Evolutionary conservation across 257 asterid genomes (phyloP).

Genomic region (Solanum pinnatisectum): DNA sequence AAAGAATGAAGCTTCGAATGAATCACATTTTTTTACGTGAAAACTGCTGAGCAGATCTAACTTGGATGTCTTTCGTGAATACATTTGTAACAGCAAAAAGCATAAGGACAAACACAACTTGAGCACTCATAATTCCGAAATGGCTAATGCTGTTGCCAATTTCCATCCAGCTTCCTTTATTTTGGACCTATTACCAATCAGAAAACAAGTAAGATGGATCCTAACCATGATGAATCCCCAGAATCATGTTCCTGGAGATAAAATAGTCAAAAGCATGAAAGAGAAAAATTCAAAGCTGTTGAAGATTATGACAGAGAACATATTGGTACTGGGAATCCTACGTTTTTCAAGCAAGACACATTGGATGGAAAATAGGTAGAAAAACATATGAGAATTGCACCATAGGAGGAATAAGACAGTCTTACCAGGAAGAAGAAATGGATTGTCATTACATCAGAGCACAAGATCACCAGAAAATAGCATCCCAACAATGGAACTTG

Average conservation of each 20-base stretch:
- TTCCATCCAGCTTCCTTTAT: constrained; percentile 99
- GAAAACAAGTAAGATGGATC: background rate
- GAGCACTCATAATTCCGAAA: constrained; percentile 97
- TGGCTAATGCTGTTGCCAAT: constrained; percentile 98
- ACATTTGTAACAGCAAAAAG: constrained; percentile 64
- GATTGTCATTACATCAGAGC: constrained; percentile 93
- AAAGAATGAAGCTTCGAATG: background rate
- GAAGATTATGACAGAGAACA: background rate
- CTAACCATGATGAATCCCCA: background rate
- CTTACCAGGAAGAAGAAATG: constrained; percentile 98
- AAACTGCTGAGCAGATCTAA: constrained; percentile 32
- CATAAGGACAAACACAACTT: constrained; percentile 84
- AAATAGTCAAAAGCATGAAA: background rate
- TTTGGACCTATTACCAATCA: constrained; percentile 49
- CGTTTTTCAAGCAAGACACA: background rate
- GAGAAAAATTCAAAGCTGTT: background rate
- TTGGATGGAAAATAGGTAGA: background rate
- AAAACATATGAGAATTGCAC: background rate
- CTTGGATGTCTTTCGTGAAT: constrained; percentile 70
- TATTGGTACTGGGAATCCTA: background rate
- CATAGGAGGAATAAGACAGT: background rate
- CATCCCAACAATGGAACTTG: constrained; percentile 75
- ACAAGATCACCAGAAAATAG: constrained; percentile 83
- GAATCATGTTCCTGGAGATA: background rate
- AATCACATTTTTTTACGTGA: constrained; percentile 54